A percentile compares a stretch with the other conserved stretches of the same genome.
Conservation (phyloP, 208 protist genomes). For the Leishmania arabica region DNA sequence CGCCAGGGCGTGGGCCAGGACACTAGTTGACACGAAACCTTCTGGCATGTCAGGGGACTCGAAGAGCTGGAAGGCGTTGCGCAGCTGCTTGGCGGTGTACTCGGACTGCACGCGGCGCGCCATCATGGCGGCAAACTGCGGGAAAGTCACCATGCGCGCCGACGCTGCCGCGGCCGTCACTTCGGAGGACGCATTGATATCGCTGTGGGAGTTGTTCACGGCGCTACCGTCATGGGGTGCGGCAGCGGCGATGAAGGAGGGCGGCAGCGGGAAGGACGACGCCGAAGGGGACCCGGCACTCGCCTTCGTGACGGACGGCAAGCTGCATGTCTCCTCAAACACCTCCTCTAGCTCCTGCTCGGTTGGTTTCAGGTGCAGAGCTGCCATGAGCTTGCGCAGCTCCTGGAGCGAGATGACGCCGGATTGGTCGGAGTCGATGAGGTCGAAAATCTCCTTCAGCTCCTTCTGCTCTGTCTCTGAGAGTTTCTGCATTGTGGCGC, state of each 20-base stretch:
- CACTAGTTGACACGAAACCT: slow-evolving; percentile 83
- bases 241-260: not conserved
- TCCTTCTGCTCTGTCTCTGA: slow-evolving; percentile 76
- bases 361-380: slow-evolving; percentile 82
- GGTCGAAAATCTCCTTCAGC: slow-evolving; percentile 94
- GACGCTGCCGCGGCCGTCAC: too few species aligned
- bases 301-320: not conserved
- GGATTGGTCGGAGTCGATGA: slow-evolving; percentile 82
- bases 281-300: not conserved
- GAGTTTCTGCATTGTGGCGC: slow-evolving; percentile 37
- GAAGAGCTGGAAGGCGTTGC: slow-evolving; percentile 90
- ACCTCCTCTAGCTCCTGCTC: slow-evolving; percentile 87
- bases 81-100: slow-evolving; percentile 88
- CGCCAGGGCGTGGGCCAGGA: slow-evolving; percentile 86
- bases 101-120: slow-evolving; percentile 80
- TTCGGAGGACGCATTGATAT: slow-evolving; percentile 10
- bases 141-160: slow-evolving; percentile 68
- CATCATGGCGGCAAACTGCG: slow-evolving; percentile 91
- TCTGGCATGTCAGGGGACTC: slow-evolving; percentile 81
- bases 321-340: slow-evolving; percentile 54
- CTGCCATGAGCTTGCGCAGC: slow-evolving; percentile 86
- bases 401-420: slow-evolving; percentile 79
- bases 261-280: not conserved
- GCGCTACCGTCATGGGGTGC: not conserved
- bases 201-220: slow-evolving; percentile 1